phyloP scores from a whole-genome alignment of 345 rosid genomes.

The Fremontodendron californicum region DNA sequence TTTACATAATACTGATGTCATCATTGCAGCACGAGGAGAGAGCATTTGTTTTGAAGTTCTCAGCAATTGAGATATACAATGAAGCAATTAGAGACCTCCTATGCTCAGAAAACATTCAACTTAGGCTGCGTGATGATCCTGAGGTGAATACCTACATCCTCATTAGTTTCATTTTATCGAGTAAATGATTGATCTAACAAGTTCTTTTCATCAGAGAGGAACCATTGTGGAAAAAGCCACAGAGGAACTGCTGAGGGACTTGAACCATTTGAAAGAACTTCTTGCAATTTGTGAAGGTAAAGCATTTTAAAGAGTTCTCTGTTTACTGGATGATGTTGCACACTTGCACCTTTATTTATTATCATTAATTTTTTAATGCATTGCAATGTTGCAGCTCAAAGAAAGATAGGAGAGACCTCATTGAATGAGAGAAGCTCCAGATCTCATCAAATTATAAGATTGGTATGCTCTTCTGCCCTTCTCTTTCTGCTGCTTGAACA shows the following conservation, averaged over 20 bases:
- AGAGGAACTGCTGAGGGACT: constrained; percentile 78
- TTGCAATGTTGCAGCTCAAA: constrained; percentile 60
- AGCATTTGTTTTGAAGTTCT: constrained; percentile 85
- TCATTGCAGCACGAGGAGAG: constrained; percentile 82
- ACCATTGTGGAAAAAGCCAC: constrained; percentile 75
- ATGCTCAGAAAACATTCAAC: constrained; percentile 58
- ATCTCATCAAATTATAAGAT: constrained; percentile 96
- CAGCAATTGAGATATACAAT: constrained; percentile 96
- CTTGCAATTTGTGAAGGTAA: constrained; percentile 91
- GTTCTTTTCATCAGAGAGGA: constrained; percentile 60
- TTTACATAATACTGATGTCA: background rate
- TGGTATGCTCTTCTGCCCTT: constrained; percentile 41
- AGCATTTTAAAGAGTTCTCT: constrained; percentile 5
- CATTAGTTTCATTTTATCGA: background rate
- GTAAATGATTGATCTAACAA: background rate
- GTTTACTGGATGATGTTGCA: constrained; percentile 14
- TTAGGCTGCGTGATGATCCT: constrained; percentile 88
- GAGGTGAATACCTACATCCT: constrained; percentile 49
- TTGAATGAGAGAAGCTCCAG: constrained; percentile 95
- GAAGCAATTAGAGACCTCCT: constrained; percentile 93
- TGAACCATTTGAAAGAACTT: constrained; percentile 82
- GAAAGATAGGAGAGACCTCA: constrained; percentile 87
- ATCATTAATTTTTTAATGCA: background rate
- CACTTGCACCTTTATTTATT: constrained; percentile 16
- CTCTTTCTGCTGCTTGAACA: constrained; percentile 16